These are phyloP conservation scores for Hysterium pulicare DNA, from an alignment of 2,329 filamentous ascomycete genomes.

Conservation along the genomic window DNA sequence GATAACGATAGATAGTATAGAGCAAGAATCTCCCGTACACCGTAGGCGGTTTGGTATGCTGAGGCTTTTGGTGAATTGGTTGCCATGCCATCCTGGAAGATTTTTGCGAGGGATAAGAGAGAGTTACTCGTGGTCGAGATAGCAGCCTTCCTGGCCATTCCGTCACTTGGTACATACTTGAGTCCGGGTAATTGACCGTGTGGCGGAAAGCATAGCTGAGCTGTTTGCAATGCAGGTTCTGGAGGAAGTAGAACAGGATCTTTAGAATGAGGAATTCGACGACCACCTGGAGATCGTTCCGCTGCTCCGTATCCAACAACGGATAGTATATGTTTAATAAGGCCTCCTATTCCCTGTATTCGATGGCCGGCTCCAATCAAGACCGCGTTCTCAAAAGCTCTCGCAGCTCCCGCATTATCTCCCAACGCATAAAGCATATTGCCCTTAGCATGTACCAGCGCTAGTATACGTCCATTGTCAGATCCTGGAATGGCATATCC, in stretches of 20 bases:
- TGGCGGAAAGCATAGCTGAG: slow-evolving; percentile 74
- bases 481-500: slow-evolving; percentile 80
- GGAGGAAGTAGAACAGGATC: slow-evolving; percentile 78
- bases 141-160: slow-evolving; percentile 71
- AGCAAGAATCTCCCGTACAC: slow-evolving; percentile 87
- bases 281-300: slow-evolving; percentile 31
- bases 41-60: slow-evolving; percentile 61
- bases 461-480: slow-evolving; percentile 89
- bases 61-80: slow-evolving; percentile 57
- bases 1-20: slow-evolving; percentile 95
- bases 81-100: slow-evolving; percentile 94
- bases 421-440: slow-evolving; percentile 94
- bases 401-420: slow-evolving; percentile 74
- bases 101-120: slow-evolving; percentile 89
- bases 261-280: slow-evolving; percentile 30
- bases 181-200: slow-evolving; percentile 78
- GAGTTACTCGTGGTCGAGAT: slow-evolving; percentile 95
- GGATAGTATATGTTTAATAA: slow-evolving; percentile 74
- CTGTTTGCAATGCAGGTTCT: slow-evolving; percentile 77
- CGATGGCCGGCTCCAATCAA: slow-evolving; percentile 76
- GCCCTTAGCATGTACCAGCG: slow-evolving; percentile 95
- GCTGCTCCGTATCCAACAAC: slow-evolving; percentile 53
- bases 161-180: slow-evolving; percentile 62
- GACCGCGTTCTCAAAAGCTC: slow-evolving; percentile 92
- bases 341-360: slow-evolving; percentile 66